Base-by-base conservation (phyloP, 78 protist genomes). In the Polysphondylium violaceum region DNA sequence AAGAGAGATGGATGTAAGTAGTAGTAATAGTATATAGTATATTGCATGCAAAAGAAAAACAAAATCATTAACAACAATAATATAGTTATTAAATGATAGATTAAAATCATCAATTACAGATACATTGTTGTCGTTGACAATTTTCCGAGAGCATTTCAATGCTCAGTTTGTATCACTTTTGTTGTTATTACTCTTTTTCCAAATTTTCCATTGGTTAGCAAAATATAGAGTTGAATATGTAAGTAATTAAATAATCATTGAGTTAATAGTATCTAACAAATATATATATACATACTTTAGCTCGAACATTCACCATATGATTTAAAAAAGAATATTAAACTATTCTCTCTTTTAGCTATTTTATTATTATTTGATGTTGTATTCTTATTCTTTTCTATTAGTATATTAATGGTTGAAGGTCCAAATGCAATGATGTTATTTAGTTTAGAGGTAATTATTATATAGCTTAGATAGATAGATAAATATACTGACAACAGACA, bases 81-180 rank as follows among this genome's bases (percentile, higher is more conserved):
- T 47, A 19, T 43, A 78, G 93, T 41, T 75, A n/a, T 63, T 90
- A 53, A 85, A 59, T 40, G 97, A 95, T 59, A 50, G 68, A 55
- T 41, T 90, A 19, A 88, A 96, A 96, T 76, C 76, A 50, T 87
- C 98, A n/a, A 65, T 95, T 23, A 94, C 94, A 11, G 99, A 97
- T 93, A 96, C 98, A 8, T 77, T 90, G n/a, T 87, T 97, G 19
- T 97, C 97, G 38, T 86, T 96, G 77, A 94, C 99, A 33, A 94
- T 97, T 40, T 97, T 97, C 74, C 76, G 98, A 27, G 97, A 96
- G 2, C 98, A 97, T 68, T 88, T 97, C 38, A 65, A 85, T 90
- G 43, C 88, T 4, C 79, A 71, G 44, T 93, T 96, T 38, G 65
- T 95, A 27, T 38, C 36, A 31, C 53, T 93, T 55, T 95, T 97